Evolutionary conservation across 306 rosid genomes (phyloP).

Genomic region (Malus orientalis): DNA sequence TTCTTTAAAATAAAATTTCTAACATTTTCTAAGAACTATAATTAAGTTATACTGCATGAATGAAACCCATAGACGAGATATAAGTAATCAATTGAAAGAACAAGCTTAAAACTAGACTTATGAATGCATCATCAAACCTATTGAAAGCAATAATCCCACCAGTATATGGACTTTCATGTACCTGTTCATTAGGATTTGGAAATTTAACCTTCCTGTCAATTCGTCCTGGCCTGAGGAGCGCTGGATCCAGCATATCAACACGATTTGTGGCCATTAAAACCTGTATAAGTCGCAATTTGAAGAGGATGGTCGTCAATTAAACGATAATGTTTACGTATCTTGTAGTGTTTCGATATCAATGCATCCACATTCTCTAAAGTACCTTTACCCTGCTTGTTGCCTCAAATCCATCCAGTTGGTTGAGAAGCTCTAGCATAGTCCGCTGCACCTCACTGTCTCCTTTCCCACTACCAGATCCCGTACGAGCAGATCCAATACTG

Average conservation of each 20-base stretch:
- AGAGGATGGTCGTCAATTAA: neutral
- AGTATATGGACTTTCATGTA: neutral
- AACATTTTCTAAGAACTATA: no score
- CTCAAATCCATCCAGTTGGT: slow-evolving; percentile 99
- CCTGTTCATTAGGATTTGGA: slow-evolving; percentile 93
- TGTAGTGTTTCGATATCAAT: neutral
- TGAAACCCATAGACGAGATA: no score
- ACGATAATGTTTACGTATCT: neutral
- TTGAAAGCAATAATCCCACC: neutral
- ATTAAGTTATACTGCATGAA: no score
- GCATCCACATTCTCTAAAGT: neutral
- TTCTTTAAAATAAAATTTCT: no score
- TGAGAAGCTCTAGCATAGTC: slow-evolving; percentile 97
- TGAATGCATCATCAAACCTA: neutral
- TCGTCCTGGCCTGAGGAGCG: slow-evolving; percentile 94
- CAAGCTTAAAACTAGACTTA: neutral
- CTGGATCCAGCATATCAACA: slow-evolving; percentile 95
- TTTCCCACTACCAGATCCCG: slow-evolving; percentile 99
- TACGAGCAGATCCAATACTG: slow-evolving; percentile 96
- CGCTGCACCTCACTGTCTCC: slow-evolving; percentile 99
- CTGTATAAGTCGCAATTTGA: slow-evolving; percentile 29
- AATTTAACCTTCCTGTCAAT: slow-evolving; percentile 94
- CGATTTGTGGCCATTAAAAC: slow-evolving; percentile 98
- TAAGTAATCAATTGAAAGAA: neutral
- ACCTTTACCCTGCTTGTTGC: slow-evolving; percentile 98